These are phyloP conservation scores for Porogramme epimiltina DNA, from an alignment of 1,284 basidiomycete genomes.

Conservation along the genomic window DNA sequence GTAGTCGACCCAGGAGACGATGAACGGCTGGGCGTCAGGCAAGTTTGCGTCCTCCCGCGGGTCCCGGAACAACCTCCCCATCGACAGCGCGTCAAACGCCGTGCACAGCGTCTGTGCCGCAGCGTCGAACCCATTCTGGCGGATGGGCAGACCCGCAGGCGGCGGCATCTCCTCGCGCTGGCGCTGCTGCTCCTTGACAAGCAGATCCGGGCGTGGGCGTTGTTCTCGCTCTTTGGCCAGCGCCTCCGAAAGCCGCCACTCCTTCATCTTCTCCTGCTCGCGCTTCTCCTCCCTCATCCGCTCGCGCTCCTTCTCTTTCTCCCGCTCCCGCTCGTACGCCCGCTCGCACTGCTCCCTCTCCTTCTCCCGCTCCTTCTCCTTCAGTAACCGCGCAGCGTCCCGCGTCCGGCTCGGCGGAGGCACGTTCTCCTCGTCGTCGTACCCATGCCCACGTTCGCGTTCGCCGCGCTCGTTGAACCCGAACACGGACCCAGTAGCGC, in stretches of 20 bases:
- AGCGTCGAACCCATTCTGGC: conserved; percentile 63
- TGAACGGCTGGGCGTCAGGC: conserved; percentile 82
- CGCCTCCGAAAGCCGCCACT: conserved; percentile 10
- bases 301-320: conserved; percentile 26
- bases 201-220: too few relatives aligned
- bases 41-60: conserved; percentile 55
- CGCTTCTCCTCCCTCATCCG: conserved; percentile 27
- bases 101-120: conserved; percentile 65
- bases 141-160: conserved; percentile 25
- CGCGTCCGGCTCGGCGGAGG: conserved; percentile 9
- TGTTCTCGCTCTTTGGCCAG: conserved; percentile 29
- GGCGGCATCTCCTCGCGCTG: conserved; percentile 6
- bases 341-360: too few relatives aligned
- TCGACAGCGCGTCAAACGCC: conserved; percentile 69
- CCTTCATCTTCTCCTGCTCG: conserved; percentile 24
- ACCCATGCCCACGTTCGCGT: background rate
- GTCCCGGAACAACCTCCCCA: conserved; percentile 63
- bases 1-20: conserved; percentile 98
- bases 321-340: background rate
- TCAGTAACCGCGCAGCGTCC: conserved; percentile 7
- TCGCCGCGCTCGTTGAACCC: conserved; percentile 39
- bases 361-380: conserved; percentile 14
- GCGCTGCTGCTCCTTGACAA: background rate
- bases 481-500: conserved; percentile 26
- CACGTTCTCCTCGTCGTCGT: conserved; percentile 14